Evolutionary conservation across 768 basidiomycete species (phyloP).

Genomic region (Roridomyces roridus): DNA sequence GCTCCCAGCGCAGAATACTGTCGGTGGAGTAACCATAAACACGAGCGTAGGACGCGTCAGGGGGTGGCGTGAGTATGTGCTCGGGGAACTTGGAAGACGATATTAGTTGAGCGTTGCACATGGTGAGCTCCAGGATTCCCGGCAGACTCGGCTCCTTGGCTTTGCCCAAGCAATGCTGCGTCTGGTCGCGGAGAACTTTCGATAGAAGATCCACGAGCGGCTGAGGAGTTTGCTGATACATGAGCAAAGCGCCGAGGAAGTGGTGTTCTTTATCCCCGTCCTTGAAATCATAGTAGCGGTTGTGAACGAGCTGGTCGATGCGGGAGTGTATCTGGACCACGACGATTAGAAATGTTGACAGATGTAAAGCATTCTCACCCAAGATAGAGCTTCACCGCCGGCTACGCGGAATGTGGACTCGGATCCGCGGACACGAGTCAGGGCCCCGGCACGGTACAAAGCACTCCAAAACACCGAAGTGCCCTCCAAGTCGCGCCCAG

Average conservation of each 20-base stretch:
- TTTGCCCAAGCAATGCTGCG: background rate
- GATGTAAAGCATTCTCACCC: background rate
- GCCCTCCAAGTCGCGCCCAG: too few relatives aligned
- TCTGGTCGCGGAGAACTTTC: background rate
- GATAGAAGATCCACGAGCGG: too few relatives aligned
- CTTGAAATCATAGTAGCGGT: too few relatives aligned
- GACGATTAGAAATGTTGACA: background rate
- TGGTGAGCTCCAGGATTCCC: background rate
- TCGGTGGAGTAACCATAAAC: background rate
- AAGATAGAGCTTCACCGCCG: background rate
- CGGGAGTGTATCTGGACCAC: background rate
- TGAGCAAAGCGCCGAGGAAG: too few relatives aligned
- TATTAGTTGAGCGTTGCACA: background rate
- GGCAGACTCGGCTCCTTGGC: background rate
- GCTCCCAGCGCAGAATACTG: background rate
- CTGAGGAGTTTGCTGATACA: too few relatives aligned
- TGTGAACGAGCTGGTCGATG: too few relatives aligned
- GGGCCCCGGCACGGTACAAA: too few relatives aligned
- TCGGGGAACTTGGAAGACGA: background rate
- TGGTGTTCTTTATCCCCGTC: too few relatives aligned
- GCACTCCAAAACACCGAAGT: too few relatives aligned
- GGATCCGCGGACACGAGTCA: background rate
- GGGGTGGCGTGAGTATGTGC: background rate
- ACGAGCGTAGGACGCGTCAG: background rate
- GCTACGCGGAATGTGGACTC: background rate